Percentiles rank a stretch among this genome's conserved stretches.
Evolutionary conservation across 1,284 basidiomycete genomes (phyloP).

Genomic region (Puccinia horiana): DNA sequence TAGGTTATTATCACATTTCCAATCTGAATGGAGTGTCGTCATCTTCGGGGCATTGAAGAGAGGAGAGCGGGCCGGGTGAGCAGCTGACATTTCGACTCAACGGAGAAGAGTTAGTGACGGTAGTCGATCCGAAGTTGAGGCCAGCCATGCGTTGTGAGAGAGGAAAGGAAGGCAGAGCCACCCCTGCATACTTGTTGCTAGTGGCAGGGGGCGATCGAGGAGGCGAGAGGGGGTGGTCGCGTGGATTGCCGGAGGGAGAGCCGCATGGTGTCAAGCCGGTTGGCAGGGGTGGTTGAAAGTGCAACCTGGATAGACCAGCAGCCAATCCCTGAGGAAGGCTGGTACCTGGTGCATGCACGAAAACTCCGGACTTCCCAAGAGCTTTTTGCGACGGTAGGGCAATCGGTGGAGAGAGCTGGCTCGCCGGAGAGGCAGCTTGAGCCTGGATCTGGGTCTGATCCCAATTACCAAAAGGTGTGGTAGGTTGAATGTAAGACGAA

Average conservation of each 20-base stretch:
- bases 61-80: not conserved
- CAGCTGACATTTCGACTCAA: slow-evolving; percentile 43
- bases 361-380: slow-evolving; percentile 59
- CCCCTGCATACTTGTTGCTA: not conserved
- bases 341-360: slow-evolving; percentile 78
- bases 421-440: not conserved
- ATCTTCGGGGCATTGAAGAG: slow-evolving; percentile 13
- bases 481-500: slow-evolving; percentile 37
- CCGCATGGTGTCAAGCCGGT: slow-evolving; percentile 39
- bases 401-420: slow-evolving; percentile 20
- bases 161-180: not conserved
- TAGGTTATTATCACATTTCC: too few relatives aligned
- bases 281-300: slow-evolving; percentile 65
- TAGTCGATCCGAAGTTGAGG: slow-evolving; percentile 26
- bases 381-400: not conserved
- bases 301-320: slow-evolving; percentile 79
- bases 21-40: slow-evolving; percentile 46
- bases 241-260: slow-evolving; percentile 21
- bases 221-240: slow-evolving; percentile 27
- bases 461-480: slow-evolving; percentile 14
- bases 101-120: slow-evolving; percentile 22
- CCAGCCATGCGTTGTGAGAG: slow-evolving; percentile 40
- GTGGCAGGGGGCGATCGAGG: slow-evolving; percentile 17
- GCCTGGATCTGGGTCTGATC: not conserved
- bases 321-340: slow-evolving; percentile 82